Evolutionary conservation across 2,329 filamentous ascomycete genomes (phyloP).

Genomic region (Aspergillus unguis): DNA sequence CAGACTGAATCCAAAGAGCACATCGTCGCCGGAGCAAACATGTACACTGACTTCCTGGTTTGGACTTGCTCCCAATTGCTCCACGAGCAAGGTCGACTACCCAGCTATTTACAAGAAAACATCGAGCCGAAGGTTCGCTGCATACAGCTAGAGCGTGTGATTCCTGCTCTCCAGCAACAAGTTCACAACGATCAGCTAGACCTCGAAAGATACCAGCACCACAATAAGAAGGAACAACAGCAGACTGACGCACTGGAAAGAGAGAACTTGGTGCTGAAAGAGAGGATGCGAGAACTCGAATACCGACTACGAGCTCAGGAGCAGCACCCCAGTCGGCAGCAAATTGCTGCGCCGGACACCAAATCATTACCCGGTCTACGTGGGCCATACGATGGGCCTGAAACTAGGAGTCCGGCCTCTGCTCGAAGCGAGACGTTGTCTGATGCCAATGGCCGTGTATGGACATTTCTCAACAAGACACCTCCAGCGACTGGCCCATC

Average conservation of each 20-base stretch:
- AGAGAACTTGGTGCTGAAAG: slow-evolving; percentile 36
- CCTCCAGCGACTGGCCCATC: slow-evolving; percentile 36
- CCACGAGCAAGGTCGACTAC: slow-evolving; percentile 34
- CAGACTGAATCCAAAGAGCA: slow-evolving; percentile 42
- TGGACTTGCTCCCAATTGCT: slow-evolving; percentile 34
- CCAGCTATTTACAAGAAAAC: slow-evolving; percentile 36
- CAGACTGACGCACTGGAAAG: slow-evolving; percentile 37
- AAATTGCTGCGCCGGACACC: slow-evolving; percentile 26
- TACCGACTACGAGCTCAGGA: slow-evolving; percentile 40
- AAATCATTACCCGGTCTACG: slow-evolving; percentile 35
- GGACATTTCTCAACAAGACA: slow-evolving; percentile 28
- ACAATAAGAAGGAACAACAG: slow-evolving; percentile 30
- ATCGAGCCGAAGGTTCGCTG: slow-evolving; percentile 38
- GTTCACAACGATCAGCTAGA: no score
- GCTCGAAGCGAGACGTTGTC: slow-evolving; percentile 22
- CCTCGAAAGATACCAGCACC: no score
- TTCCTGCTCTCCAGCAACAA: slow-evolving; percentile 35
- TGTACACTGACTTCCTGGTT: slow-evolving; percentile 36
- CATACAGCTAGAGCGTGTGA: slow-evolving; percentile 38
- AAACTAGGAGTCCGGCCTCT: slow-evolving; percentile 23
- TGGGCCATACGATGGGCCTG: slow-evolving; percentile 36
- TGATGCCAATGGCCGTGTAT: slow-evolving; percentile 16
- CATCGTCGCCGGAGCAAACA: slow-evolving; percentile 39
- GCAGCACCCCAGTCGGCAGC: slow-evolving; percentile 26
- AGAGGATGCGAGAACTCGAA: slow-evolving; percentile 36